A percentile compares a stretch with the other conserved stretches of the same genome.
phyloP scores from a whole-genome alignment of 495 filamentous ascomycete genomes.

The Penicillium subrubescens region DNA sequence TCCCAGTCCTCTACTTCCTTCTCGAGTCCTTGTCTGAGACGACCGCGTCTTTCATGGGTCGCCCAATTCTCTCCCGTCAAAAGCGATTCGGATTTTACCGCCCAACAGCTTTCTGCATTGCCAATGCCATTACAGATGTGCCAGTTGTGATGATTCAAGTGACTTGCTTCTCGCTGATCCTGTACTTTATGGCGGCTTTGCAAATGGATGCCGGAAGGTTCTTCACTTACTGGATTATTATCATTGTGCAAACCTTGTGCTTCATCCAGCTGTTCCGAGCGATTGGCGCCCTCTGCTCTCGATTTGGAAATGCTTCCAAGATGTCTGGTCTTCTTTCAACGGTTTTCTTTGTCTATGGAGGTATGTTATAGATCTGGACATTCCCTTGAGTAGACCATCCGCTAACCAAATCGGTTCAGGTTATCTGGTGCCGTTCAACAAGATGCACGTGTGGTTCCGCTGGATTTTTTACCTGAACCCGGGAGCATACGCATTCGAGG shows the following conservation, averaged over 20 bases:
- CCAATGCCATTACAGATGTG: conserved; percentile 76
- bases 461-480: conserved; percentile 93
- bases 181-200: conserved; percentile 77
- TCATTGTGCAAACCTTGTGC: conserved; percentile 67
- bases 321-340: conserved; percentile 76
- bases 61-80: conserved; percentile 47
- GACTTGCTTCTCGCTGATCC: conserved; percentile 69
- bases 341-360: conserved; percentile 76
- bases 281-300: conserved; percentile 73
- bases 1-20: conserved; percentile 42
- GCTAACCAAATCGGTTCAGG: conserved; percentile 52
- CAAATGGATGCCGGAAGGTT: conserved; percentile 71
- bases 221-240: conserved; percentile 74
- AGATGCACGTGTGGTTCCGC: conserved; percentile 81
- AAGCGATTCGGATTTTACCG: conserved; percentile 71
- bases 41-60: conserved; percentile 42
- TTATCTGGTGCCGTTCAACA: conserved; percentile 74
- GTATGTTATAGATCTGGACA: conserved; percentile 42
- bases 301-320: conserved; percentile 84
- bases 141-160: conserved; percentile 69
- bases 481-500: conserved; percentile 83
- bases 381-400: conserved; percentile 29
- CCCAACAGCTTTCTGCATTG: conserved; percentile 78
- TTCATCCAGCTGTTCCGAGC: conserved; percentile 79
- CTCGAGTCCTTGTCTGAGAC: conserved; percentile 44